Percentiles rank a stretch among this genome's conserved stretches.
Evolutionary conservation across 306 rosid genomes (phyloP).

Genomic region (Malus sylvestris): DNA sequence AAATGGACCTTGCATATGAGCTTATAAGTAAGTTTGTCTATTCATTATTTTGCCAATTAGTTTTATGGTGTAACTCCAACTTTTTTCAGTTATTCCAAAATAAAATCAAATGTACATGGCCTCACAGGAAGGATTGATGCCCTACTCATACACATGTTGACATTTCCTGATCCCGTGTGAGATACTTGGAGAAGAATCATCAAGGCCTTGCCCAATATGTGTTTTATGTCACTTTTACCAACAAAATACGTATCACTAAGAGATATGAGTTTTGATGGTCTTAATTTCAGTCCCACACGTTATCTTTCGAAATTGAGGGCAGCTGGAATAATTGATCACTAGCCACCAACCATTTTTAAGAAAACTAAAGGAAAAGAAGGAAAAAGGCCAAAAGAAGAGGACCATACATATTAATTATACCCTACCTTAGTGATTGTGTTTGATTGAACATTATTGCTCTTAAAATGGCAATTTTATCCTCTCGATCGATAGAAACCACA

Average conservation of each 20-base stretch:
- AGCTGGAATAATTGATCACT: neutral
- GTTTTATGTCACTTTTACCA: neutral
- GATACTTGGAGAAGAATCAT: too few species aligned
- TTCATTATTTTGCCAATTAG: too few species aligned
- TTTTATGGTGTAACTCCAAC: too few species aligned
- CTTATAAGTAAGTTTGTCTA: too few species aligned
- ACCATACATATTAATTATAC: neutral
- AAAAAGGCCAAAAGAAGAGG: too few species aligned
- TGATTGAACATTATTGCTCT: neutral
- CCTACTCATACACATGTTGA: neutral
- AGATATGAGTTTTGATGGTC: neutral
- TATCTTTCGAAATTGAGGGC: neutral
- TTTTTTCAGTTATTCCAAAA: too few species aligned
- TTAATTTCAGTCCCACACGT: neutral
- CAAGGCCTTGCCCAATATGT: neutral
- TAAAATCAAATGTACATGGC: neutral
- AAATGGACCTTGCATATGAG: too few species aligned
- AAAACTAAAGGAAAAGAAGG: too few species aligned
- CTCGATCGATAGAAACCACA: neutral
- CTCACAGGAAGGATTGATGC: neutral
- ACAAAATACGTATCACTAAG: too few species aligned
- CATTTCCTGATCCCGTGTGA: too few species aligned
- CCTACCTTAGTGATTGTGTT: neutral
- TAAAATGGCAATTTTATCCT: neutral
- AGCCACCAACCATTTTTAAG: too few species aligned